A percentile compares a stretch with the other conserved stretches of the same genome.
Evolutionary conservation across 257 asterid species (phyloP).

Genomic region (Nicotiana sylvestris): DNA sequence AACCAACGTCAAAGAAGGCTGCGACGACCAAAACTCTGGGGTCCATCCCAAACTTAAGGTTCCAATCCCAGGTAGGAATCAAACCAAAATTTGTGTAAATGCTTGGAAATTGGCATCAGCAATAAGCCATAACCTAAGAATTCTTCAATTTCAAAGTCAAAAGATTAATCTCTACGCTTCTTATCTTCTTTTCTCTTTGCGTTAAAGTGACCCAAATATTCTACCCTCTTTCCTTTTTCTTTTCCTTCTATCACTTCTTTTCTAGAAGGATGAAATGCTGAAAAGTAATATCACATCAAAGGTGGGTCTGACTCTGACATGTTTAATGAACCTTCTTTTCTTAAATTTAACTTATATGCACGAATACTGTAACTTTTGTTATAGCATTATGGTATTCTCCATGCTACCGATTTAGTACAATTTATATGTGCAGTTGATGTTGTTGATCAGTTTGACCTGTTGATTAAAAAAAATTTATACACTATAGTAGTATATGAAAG

Average conservation of each 20-base stretch:
- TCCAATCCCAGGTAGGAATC: not conserved
- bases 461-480: too few species aligned
- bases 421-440: too few species aligned
- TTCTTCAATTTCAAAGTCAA: not conserved
- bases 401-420: too few species aligned
- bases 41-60: not conserved
- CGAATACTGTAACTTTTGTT: too few species aligned
- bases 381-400: too few species aligned
- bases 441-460: too few species aligned
- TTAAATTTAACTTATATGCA: too few species aligned
- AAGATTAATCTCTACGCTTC: not conserved
- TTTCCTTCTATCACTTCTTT: not conserved
- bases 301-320: not conserved
- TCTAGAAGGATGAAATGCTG: not conserved
- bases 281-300: not conserved
- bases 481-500: too few species aligned
- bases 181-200: not conserved
- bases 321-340: not conserved
- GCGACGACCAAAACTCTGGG: not conserved
- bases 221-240: not conserved
- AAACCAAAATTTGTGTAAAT: not conserved
- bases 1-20: not conserved
- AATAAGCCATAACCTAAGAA: not conserved
- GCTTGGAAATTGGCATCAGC: not conserved
- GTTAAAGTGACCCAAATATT: not conserved